These are phyloP conservation scores for Ceratobasidium papillatum DNA, from an alignment of 1,284 basidiomycete genomes.

Conservation along the genomic window DNA sequence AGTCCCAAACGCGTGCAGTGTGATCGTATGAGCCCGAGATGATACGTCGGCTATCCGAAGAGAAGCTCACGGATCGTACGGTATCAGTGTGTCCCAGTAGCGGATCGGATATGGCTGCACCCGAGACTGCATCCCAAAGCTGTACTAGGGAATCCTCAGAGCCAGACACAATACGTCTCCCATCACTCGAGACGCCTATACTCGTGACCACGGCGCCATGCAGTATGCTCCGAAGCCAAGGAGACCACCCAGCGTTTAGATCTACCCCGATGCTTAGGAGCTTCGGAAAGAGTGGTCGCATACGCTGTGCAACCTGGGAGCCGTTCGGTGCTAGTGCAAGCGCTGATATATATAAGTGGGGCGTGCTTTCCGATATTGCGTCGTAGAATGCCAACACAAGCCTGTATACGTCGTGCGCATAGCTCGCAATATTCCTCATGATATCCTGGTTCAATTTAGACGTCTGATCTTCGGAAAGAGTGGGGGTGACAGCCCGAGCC, in stretches of 20 bases:
- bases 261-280: not conserved
- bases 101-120: slow-evolving; percentile 10
- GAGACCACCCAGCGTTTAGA: not conserved
- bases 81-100: slow-evolving; percentile 5
- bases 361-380: slow-evolving; percentile 25
- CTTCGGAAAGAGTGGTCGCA: not conserved
- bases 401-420: slow-evolving; percentile 11
- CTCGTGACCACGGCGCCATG: not conserved
- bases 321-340: slow-evolving; percentile 1
- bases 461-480: not conserved
- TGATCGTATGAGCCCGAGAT: slow-evolving; percentile 42
- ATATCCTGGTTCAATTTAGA: not conserved
- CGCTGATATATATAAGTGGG: slow-evolving; percentile 38
- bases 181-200: slow-evolving; percentile 37
- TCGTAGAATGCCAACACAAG: slow-evolving; percentile 19
- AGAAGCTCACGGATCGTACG: slow-evolving; percentile 46
- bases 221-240: slow-evolving; percentile 1
- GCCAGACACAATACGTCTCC: slow-evolving; percentile 34
- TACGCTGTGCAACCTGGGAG: not conserved
- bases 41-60: slow-evolving; percentile 29
- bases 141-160: slow-evolving; percentile 21
- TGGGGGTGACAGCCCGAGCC: not conserved
- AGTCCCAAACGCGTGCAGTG: slow-evolving; percentile 41
- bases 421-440: not conserved
- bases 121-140: slow-evolving; percentile 14